Evolutionary conservation across 768 basidiomycete species (phyloP), one percentile per base, ranked within the genome.

Genomic region (Kwoniella heveanensis): DNA sequence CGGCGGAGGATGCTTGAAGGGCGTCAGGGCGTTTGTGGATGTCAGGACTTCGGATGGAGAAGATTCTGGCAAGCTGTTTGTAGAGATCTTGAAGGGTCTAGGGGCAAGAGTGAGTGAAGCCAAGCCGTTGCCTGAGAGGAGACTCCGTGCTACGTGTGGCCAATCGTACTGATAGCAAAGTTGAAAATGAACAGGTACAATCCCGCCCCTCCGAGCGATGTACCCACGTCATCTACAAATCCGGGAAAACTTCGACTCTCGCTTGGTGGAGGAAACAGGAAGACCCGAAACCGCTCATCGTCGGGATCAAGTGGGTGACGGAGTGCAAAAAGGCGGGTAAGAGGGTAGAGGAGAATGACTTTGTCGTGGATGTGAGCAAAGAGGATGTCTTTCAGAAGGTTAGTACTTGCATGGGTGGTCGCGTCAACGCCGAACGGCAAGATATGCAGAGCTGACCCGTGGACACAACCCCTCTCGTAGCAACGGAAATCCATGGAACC

Each of bases 191-290:
- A 29, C 17, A 44, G 39, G 39, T 44, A 17, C 39, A 44, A 44
- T 44, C 57, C 10, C 64, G 73, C 57, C 76, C 75, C 5, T 73
- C 78, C 15, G 78, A 80, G 13, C 66, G 64, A 12, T 65, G 68
- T 52, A 81, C 80, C 0, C 80, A 81, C 56, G 73, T 81, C 62
- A 69, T 81, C 30, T 81, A 74, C 71, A 81, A 81, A 65, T 74
- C 74, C 21, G 80, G 80, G 9, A 69, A 70, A 65, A 59, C 68
- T 1, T 64, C 79, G 0, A 81, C 80, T 3, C 54, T 81, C n/a
- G 53, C 68, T 1, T 80, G 79, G 75, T 79, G 70, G 44, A 51
- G 78, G 29, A 70, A 70, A 53, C 76, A 76, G 46, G 24, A 53
- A 39, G 60, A 62, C 6, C 62, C 66, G 24, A 70, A 62, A 54